phyloP scores from a whole-genome alignment of 352 stramenopile species.

The Aphanomyces stellatus region DNA sequence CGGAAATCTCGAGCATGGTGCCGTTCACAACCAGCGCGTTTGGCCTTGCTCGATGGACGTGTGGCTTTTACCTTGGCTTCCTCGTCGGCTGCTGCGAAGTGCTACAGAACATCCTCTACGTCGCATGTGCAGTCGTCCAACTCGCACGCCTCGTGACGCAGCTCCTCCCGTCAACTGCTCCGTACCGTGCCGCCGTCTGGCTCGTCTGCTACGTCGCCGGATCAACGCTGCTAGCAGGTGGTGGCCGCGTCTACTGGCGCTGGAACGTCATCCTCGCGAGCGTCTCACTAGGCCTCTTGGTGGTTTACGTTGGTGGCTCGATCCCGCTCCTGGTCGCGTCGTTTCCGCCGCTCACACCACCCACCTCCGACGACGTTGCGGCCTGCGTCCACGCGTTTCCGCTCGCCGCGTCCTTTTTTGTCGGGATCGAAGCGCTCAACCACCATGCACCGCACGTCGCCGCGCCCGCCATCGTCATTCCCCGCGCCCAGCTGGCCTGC shows the following conservation, averaged over 20 bases:
- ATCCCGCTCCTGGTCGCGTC: constrained; percentile 22
- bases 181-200: constrained; percentile 11
- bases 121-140: constrained; percentile 18
- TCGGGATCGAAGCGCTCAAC: constrained; percentile 28
- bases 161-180: constrained; percentile 7
- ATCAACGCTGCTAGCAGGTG: constrained; percentile 22
- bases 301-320: constrained; percentile 30
- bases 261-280: constrained; percentile 28
- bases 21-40: constrained; percentile 25
- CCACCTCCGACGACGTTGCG: no score
- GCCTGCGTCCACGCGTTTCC: constrained; percentile 23
- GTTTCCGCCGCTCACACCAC: no score
- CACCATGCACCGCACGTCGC: constrained; percentile 23
- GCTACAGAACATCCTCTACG: constrained; percentile 23
- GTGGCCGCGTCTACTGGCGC: constrained; percentile 28
- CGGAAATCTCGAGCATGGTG: constrained; percentile 25
- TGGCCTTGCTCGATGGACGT: constrained; percentile 19
- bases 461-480: constrained; percentile 19
- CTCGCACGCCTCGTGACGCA: constrained; percentile 11
- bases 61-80: constrained; percentile 24
- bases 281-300: constrained; percentile 27
- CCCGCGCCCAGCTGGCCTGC: constrained; percentile 24
- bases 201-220: constrained; percentile 25
- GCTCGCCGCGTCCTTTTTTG: constrained; percentile 25
- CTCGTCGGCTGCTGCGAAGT: constrained; percentile 23